These are phyloP conservation scores for Letharia lupina DNA, from an alignment of 495 filamentous ascomycete species.

Conservation along the genomic window DNA sequence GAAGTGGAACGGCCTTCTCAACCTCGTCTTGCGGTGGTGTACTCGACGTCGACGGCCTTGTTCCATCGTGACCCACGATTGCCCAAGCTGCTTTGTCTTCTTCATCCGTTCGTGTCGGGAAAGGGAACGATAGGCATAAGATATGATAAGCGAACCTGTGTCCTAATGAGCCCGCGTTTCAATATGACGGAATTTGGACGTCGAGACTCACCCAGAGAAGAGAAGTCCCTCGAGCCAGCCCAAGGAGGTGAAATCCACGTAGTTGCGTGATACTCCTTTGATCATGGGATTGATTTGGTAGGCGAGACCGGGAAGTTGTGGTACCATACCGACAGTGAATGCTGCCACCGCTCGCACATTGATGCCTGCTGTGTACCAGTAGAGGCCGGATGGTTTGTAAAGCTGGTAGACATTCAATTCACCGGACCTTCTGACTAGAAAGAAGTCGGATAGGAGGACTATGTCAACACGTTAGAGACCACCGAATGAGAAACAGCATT, in stretches of 20 bases:
- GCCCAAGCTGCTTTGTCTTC: background rate
- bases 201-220: constrained; percentile 3
- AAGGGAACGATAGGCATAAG: background rate
- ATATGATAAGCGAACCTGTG: background rate
- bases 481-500: background rate
- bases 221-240: constrained; percentile 13
- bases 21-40: background rate
- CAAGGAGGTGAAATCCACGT: constrained; percentile 13
- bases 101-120: background rate
- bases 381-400: constrained; percentile 35
- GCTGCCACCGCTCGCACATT: constrained; percentile 36
- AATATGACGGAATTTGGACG: background rate
- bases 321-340: constrained; percentile 36
- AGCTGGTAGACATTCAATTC: constrained; percentile 33
- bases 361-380: constrained; percentile 37
- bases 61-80: background rate
- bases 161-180: background rate
- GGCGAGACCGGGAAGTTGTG: constrained; percentile 34
- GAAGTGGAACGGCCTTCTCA: background rate
- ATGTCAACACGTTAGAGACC: background rate
- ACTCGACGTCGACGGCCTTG: background rate
- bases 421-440: constrained; percentile 32
- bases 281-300: constrained; percentile 23
- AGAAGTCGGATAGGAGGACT: constrained; percentile 41
- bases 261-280: constrained; percentile 2